Percentiles rank a stretch among this genome's conserved stretches.
phyloP scores from a whole-genome alignment of 2,329 filamentous ascomycete genomes.

The Curvularia eragrostidis region DNA sequence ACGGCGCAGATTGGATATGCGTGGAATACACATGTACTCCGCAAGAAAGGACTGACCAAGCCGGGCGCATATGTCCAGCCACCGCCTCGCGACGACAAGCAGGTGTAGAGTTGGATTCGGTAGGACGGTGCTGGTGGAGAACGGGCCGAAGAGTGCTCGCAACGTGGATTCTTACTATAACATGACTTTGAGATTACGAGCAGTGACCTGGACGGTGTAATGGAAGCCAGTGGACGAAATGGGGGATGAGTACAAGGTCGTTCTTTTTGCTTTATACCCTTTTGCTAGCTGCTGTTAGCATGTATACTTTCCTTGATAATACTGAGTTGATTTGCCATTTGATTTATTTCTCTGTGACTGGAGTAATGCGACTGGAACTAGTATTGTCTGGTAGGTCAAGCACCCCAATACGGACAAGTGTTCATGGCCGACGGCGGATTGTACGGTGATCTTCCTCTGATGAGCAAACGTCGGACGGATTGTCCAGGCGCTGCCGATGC shows the following conservation, averaged over 20 bases:
- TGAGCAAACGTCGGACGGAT: neutral
- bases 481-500: neutral
- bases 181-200: neutral
- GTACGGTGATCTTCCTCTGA: neutral
- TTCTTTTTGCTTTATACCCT: conserved; percentile 16
- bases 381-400: neutral
- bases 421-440: neutral
- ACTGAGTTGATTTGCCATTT: neutral
- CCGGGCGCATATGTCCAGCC: conserved; percentile 24
- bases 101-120: conserved; percentile 12
- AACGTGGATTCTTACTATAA: neutral
- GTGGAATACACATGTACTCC: conserved; percentile 28
- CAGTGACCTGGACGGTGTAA: neutral
- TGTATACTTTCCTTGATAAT: neutral
- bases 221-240: neutral
- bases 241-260: neutral
- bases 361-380: neutral
- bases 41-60: conserved; percentile 27
- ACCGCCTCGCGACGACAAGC: conserved; percentile 27
- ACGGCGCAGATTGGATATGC: conserved; percentile 30
- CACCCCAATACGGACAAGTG: neutral
- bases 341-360: neutral
- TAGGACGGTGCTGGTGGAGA: neutral
- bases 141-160: neutral
- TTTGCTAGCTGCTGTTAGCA: neutral